These are phyloP conservation scores for Ceratocystis eucalypticola DNA, from an alignment of 2,329 filamentous ascomycete species.

Conservation along the genomic window DNA sequence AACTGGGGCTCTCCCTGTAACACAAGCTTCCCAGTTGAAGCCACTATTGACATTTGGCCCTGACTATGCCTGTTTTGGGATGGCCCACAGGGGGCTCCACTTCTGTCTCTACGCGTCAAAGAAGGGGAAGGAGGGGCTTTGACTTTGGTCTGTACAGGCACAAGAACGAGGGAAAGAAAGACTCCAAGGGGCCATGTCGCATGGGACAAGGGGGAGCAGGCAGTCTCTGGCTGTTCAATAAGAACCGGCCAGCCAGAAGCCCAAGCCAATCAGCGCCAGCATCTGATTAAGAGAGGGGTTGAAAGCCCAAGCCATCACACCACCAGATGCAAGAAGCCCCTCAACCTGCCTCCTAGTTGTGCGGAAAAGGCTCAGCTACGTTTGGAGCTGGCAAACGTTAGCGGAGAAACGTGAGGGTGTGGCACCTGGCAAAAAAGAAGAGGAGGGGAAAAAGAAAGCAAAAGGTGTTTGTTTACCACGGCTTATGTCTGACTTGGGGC, in stretches of 20 bases:
- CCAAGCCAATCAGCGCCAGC: neutral
- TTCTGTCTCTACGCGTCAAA: slow-evolving; percentile 4
- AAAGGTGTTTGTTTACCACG: neutral
- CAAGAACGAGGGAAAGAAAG: neutral
- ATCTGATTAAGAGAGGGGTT: neutral
- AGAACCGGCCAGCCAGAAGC: neutral
- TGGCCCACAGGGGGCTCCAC: neutral
- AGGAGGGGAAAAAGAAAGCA: neutral
- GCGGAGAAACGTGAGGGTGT: neutral
- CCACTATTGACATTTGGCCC: slow-evolving; percentile 5
- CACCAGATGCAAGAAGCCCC: neutral
- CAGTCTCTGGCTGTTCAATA: neutral
- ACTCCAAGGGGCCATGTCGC: neutral
- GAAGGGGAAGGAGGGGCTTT: slow-evolving; percentile 3
- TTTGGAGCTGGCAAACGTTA: neutral
- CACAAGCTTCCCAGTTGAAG: neutral
- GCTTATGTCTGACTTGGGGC: too few relatives aligned
- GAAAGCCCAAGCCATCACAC: neutral
- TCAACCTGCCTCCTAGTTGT: neutral
- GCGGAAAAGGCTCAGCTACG: neutral
- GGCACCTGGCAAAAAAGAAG: too few relatives aligned
- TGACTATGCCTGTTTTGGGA: neutral
- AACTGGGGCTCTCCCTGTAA: neutral
- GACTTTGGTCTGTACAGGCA: neutral
- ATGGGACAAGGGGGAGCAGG: neutral